Evolutionary conservation across 2,329 filamentous ascomycete species (phyloP), one percentile per base, ranked within the genome.

Genomic region (Pyrenophora seminiperda): DNA sequence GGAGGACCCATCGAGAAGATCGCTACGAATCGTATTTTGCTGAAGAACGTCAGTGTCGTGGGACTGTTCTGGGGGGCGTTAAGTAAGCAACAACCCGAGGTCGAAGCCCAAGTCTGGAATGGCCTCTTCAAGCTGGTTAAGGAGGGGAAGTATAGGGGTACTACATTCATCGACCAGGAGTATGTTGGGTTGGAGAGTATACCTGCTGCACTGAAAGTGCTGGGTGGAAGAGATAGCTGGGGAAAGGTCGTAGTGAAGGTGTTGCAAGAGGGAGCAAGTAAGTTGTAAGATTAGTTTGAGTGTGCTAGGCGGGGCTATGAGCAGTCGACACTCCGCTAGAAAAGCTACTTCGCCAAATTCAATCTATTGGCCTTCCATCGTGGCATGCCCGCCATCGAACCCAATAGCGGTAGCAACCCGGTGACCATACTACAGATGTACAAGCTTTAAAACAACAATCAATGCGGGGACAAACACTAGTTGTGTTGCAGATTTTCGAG

Each of bases 61-160:
- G 93, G 93, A 1, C 77, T 97, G 65, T 90, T 96, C 76, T 97
- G 93, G 93, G 93, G 93, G 10, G 85, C 87, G 50, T 97, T 97
- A 75, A 78, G 86, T 1, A 80, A 79, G 36, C 83, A 88, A 59
- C 89, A 97, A 77, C 83, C 80, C 17, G 83, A 87, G 66, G 86
- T 81, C 37, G 83, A 94, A 4, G 78, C 81, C 6, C 73, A 76
- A 17, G 91, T 97, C 0, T 97, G 93, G 93, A 76, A 87, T 41
- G 91, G 89, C 1, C 84, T 97, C 57, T 89, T 90, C 68, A 79
- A 85, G 60, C 75, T 97, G 48, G 89, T 97, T 55, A 81, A 82
- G 40, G 76, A 87, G 60, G 89, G 90, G 10, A 91, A 92, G 74
- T 88, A 96, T 65, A 84, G 76, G 63, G 89, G 90, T 0, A 97